phyloP scores from a whole-genome alignment of 345 rosid species.

The Melaleuca alternifolia region DNA sequence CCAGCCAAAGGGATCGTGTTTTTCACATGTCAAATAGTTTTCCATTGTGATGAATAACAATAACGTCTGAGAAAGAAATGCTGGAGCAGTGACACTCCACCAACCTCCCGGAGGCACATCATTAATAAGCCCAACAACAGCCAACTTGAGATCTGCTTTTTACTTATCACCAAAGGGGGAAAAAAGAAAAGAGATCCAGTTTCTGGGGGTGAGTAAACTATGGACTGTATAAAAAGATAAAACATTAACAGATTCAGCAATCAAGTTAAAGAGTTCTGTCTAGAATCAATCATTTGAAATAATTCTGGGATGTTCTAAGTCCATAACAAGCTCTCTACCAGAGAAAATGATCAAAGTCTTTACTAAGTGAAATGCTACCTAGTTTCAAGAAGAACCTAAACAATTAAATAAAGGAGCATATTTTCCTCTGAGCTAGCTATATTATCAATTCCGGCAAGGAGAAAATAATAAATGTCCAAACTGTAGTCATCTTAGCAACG shows the following conservation, averaged over 20 bases:
- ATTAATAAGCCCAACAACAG: background rate
- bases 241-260: background rate
- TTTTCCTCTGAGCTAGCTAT: background rate
- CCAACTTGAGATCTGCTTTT: background rate
- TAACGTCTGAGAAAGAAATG: background rate
- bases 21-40: background rate
- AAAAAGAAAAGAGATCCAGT: background rate
- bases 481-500: background rate
- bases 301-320: background rate
- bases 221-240: background rate
- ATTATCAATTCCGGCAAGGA: background rate
- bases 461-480: background rate
- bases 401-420: background rate
- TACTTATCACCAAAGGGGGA: background rate
- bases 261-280: background rate
- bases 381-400: background rate
- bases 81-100: background rate
- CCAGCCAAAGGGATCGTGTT: background rate
- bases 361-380: background rate
- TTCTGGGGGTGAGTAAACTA: background rate
- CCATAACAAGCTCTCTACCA: background rate
- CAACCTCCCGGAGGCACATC: background rate
- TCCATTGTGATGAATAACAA: background rate
- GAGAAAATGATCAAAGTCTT: background rate
- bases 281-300: background rate